Evolutionary conservation across 2,329 filamentous ascomycete genomes (phyloP).

Genomic region (Canariomyces notabilis): DNA sequence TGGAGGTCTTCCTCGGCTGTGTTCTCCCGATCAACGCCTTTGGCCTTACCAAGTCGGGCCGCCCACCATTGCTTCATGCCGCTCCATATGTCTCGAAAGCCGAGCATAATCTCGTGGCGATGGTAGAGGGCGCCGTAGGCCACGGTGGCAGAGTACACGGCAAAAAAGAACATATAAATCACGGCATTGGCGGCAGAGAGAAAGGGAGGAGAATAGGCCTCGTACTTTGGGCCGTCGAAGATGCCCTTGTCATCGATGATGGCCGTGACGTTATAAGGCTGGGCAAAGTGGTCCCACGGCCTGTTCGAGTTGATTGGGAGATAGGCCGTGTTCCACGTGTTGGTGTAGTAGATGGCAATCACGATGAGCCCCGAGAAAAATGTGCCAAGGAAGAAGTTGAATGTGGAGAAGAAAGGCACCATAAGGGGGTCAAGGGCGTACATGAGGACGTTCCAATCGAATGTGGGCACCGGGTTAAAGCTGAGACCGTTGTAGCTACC

Average conservation of each 20-base stretch:
- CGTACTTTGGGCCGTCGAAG: conserved; percentile 36
- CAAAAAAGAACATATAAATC: conserved; percentile 38
- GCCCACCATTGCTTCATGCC: conserved; percentile 25
- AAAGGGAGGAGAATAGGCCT: conserved; percentile 39
- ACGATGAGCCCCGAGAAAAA: conserved; percentile 23
- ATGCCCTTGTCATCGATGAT: conserved; percentile 25
- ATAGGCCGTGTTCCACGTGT: conserved; percentile 32
- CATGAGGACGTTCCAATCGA: conserved; percentile 44
- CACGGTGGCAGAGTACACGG: conserved; percentile 37
- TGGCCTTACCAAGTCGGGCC: neutral
- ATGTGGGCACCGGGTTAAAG: conserved; percentile 46
- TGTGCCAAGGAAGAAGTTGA: conserved; percentile 23
- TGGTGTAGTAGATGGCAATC: conserved; percentile 25
- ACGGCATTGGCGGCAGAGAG: conserved; percentile 34
- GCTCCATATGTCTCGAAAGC: conserved; percentile 31
- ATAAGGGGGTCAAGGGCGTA: conserved; percentile 29
- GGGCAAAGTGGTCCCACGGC: conserved; percentile 36
- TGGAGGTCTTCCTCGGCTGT: conserved; percentile 11
- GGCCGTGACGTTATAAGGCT: conserved; percentile 34
- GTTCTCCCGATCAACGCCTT: neutral
- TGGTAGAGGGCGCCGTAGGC: conserved; percentile 39
- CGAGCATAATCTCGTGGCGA: conserved; percentile 34
- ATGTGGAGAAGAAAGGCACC: conserved; percentile 25
- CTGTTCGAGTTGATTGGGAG: conserved; percentile 39
- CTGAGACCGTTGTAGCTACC: conserved; percentile 38